Percentiles rank a stretch among this genome's conserved stretches.
Evolutionary conservation across 2,329 filamentous ascomycete genomes (phyloP).

Genomic region (Apiospora kogelbergensis): DNA sequence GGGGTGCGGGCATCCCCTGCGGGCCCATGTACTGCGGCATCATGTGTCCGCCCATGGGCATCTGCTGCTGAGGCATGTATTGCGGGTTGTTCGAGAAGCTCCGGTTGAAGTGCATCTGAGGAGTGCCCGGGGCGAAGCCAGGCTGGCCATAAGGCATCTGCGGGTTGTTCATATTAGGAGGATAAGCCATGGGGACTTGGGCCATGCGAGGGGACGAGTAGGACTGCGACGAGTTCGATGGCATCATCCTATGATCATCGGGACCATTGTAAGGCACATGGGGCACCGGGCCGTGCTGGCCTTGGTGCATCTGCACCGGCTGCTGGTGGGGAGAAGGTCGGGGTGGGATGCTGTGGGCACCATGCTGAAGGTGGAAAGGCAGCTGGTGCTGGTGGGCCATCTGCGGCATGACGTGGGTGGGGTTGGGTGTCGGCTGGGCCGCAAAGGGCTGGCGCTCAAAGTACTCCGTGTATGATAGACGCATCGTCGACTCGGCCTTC

Average conservation of each 20-base stretch:
- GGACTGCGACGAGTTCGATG: conserved; percentile 77
- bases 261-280: conserved; percentile 68
- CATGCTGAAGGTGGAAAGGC: conserved; percentile 78
- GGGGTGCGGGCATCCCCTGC: conserved; percentile 68
- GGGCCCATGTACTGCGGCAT: conserved; percentile 79
- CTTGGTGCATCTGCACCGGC: conserved; percentile 73
- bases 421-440: conserved; percentile 67
- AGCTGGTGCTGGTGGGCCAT: conserved; percentile 82
- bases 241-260: conserved; percentile 88
- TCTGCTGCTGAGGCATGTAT: conserved; percentile 69
- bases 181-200: conserved; percentile 69
- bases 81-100: conserved; percentile 72
- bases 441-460: conserved; percentile 69
- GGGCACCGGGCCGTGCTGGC: conserved; percentile 67
- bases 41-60: conserved; percentile 74
- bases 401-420: conserved; percentile 68
- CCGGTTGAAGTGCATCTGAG: conserved; percentile 69
- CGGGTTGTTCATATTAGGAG: conserved; percentile 66
- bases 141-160: conserved; percentile 72
- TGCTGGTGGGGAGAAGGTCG: conserved; percentile 74
- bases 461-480: conserved; percentile 70
- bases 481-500: conserved; percentile 64
- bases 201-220: conserved; percentile 82
- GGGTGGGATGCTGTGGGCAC: conserved; percentile 65
- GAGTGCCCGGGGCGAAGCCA: conserved; percentile 68